phyloP scores from a whole-genome alignment of 805 yeast genomes.

The Zygosaccharomyces bisporus region DNA sequence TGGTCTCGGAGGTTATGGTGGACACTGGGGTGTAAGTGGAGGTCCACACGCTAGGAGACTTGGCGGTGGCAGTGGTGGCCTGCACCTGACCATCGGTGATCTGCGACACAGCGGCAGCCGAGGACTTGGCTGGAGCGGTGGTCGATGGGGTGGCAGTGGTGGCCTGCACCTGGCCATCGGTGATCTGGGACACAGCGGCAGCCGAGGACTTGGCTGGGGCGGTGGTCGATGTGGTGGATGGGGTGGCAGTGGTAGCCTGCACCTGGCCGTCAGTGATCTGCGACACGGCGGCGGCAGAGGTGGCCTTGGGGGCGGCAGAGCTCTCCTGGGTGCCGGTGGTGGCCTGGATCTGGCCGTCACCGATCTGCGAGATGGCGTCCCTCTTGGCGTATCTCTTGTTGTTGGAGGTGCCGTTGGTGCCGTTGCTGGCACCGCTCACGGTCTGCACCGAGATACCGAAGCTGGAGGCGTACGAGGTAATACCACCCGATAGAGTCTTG shows the following conservation, averaged over 20 bases:
- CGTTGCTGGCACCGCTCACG: constrained; percentile 38
- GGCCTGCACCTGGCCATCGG: constrained; percentile 17
- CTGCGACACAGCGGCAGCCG: constrained; percentile 14
- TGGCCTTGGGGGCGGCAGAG: constrained; percentile 31
- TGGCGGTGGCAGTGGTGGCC: constrained; percentile 28
- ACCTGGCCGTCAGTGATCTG: constrained; percentile 46
- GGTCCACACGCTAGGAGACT: constrained; percentile 35
- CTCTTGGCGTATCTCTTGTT: constrained; percentile 34
- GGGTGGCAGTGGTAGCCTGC: constrained; percentile 41
- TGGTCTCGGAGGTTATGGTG: constrained; percentile 31
- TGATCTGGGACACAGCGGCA: constrained; percentile 15
- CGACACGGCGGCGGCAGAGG: constrained; percentile 35
- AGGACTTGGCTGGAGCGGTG: constrained; percentile 13
- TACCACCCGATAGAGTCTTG: constrained; percentile 50
- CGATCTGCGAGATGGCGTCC: constrained; percentile 51
- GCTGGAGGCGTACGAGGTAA: constrained; percentile 50
- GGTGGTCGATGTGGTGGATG: constrained; percentile 39
- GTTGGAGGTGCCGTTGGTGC: constrained; percentile 34
- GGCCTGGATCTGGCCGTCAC: constrained; percentile 61
- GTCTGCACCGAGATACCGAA: constrained; percentile 71
- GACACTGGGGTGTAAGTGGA: constrained; percentile 21
- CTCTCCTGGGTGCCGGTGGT: constrained; percentile 32
- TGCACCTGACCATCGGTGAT: constrained; percentile 17
- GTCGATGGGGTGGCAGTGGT: constrained; percentile 11
- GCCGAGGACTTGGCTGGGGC: constrained; percentile 5